Base-by-base conservation (phyloP, 805 yeast species). In the Brettanomyces bruxellensis region DNA sequence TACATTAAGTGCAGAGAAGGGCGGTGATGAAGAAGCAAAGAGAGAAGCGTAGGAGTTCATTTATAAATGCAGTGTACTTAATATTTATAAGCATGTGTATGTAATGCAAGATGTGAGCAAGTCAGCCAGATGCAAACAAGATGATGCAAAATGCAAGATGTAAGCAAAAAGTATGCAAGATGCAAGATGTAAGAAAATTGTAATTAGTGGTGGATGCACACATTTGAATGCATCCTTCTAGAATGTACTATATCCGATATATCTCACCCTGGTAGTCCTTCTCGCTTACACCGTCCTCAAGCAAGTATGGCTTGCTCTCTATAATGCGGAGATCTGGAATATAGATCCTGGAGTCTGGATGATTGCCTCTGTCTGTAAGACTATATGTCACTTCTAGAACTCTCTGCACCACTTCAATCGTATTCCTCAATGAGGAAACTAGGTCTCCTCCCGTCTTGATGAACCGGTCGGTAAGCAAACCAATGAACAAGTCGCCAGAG, bases 401-500 rank as follows among this genome's bases (percentile, higher is more conserved):
- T 30, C 61, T 57, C 30, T 68, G 70, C 30, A 75, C 71, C 23
- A 66, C 60, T 2, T 63, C 51, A 4, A 75, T 52, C 0, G 74
- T 70, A 43, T 68, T 67, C 22, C 64, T 64, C 28, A 76, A 53
- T 2, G 79, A 67, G 0, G 51, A 49, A 0, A 49, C 47, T 13
- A 72, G 49, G 4, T 66, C 47, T 0, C 51, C 49, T 1, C 50
- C 44, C 47, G 57, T 58, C 52, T 66, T 60, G 47, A 66, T 66
- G 51, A 72, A 72, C 1, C 68, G 61, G 52, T 83, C 76, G 3
- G 82, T 70, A 18, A 84, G 51, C 13, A 85, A 56, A 1, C 83
- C 88, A 3, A 81, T 69, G 59, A 84, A 82, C 14, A 85, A 62
- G 58, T 85, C 93, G 2, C 93, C 93, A 48, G 86, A 75, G 1